Percentiles rank a stretch among this genome's conserved stretches.
phyloP scores from a whole-genome alignment of 345 rosid genomes.

The Psidium guajava region DNA sequence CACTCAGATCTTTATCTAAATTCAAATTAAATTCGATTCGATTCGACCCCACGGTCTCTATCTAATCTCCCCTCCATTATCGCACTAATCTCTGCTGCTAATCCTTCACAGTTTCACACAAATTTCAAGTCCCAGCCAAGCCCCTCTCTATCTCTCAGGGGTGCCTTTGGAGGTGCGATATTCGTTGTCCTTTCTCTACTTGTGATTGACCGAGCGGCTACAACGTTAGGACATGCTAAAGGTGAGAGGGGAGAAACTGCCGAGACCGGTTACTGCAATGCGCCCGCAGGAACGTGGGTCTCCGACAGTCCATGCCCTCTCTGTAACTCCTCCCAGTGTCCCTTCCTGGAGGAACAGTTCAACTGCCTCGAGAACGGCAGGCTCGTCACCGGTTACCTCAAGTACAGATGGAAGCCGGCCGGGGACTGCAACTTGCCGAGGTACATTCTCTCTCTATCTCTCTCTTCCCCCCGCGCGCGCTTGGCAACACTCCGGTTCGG shows the following conservation, averaged over 20 bases:
- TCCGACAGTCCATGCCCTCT: slow-evolving; percentile 22
- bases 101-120: neutral
- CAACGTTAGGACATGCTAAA: neutral
- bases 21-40: too few species aligned
- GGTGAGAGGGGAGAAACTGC: neutral
- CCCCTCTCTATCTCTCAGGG: too few species aligned
- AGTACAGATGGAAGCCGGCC: slow-evolving; percentile 43
- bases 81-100: too few species aligned
- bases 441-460: slow-evolving; percentile 1
- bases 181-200: neutral
- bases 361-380: slow-evolving; percentile 35
- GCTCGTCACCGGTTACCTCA: slow-evolving; percentile 26
- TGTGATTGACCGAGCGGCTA: neutral
- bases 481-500: neutral
- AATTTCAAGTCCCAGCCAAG: neutral
- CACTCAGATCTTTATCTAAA: too few species aligned
- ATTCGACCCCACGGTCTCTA: too few species aligned
- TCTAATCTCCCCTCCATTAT: neutral
- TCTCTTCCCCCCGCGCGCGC: neutral
- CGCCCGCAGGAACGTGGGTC: slow-evolving; percentile 32
- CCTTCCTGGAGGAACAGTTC: slow-evolving; percentile 33
- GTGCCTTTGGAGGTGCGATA: neutral
- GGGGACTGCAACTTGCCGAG: slow-evolving; percentile 24
- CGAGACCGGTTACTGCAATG: slow-evolving; percentile 6
- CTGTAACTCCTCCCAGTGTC: slow-evolving; percentile 20